These are phyloP conservation scores for Eruca vesicaria DNA, from an alignment of 441 rosid species.

Conservation along the genomic window DNA sequence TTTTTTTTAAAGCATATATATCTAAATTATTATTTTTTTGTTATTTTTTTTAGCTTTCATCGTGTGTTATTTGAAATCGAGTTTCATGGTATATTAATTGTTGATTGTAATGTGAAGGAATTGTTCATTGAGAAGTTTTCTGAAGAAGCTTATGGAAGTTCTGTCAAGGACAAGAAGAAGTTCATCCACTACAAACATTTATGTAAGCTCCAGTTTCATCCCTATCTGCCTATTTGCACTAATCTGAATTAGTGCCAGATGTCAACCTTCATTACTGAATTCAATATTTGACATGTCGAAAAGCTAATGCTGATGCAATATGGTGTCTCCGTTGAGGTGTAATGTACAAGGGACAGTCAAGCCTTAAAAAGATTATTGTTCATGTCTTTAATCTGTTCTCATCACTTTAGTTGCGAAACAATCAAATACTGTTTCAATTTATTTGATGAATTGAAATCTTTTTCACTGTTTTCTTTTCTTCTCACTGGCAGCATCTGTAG, in stretches of 20 bases:
- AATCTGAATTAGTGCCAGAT: not conserved
- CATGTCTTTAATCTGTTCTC: not conserved
- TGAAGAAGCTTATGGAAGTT: slow-evolving; percentile 60
- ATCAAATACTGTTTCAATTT: not conserved
- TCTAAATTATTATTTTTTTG: no score
- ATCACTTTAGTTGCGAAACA: slow-evolving; percentile 1
- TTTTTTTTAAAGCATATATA: not conserved
- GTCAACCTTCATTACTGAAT: not conserved
- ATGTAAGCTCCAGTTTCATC: slow-evolving; percentile 38
- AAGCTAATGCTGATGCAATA: not conserved
- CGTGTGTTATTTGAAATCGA: not conserved
- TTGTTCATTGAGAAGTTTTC: slow-evolving; percentile 64
- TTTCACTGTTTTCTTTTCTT: not conserved
- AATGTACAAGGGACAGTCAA: not conserved
- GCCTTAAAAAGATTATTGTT: not conserved
- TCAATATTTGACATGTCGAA: not conserved
- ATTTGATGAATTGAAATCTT: not conserved
- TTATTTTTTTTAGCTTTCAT: not conserved
- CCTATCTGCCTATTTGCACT: not conserved
- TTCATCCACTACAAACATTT: slow-evolving; percentile 72
- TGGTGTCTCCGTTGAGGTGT: not conserved
- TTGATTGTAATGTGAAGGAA: slow-evolving; percentile 49
- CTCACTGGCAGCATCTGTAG: slow-evolving; percentile 66
- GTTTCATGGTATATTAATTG: not conserved
- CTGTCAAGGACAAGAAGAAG: slow-evolving; percentile 55